Base-by-base conservation (phyloP, 352 stramenopile species). In the Thalassiosira mediterranea region DNA sequence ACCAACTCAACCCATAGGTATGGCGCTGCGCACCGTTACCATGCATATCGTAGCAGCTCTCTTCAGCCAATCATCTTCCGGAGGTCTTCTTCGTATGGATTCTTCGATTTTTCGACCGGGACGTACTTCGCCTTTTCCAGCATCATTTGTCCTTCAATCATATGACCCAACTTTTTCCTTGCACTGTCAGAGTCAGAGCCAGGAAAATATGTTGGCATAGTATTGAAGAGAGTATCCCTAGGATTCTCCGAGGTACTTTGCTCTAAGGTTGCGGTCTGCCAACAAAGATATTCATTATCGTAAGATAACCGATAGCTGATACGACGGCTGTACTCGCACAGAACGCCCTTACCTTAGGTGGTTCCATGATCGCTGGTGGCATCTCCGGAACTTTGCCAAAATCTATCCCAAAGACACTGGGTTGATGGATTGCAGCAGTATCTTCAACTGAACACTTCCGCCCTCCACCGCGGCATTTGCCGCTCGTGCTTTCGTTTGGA, bases 11-110 rank as follows among this genome's bases (percentile, higher is more conserved):
- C n/a, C n/a, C n/a, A n/a, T n/a, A n/a, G n/a, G n/a, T n/a, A n/a
- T n/a, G n/a, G n/a, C n/a, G n/a, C n/a, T n/a, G n/a, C n/a, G n/a
- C n/a, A n/a, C n/a, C n/a, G n/a, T n/a, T n/a, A n/a, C n/a, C n/a
- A n/a, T n/a, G n/a, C n/a, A n/a, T n/a, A n/a, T n/a, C n/a, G n/a
- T n/a, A n/a, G n/a, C n/a, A n/a, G n/a, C n/a, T n/a, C n/a, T n/a
- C n/a, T 58, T 58, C 48, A 58, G 28, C n/a, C 48, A 58, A 34
- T 58, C 48, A 25, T 34, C 52, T 61, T 21, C 8, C 42, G 34
- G 17, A n/a, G n/a, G n/a, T 64, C 38, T 40, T 77, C 68, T 29
- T 70, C 26, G 25, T 77, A 77, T n/a, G 68, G 68, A 65, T 77
- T 77, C 38, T 38, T 47, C 11, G 47, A 38, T 42, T 11, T 19